Base-by-base conservation (phyloP, 1,139 yeast genomes). In the Yamadazyma blattariae region DNA sequence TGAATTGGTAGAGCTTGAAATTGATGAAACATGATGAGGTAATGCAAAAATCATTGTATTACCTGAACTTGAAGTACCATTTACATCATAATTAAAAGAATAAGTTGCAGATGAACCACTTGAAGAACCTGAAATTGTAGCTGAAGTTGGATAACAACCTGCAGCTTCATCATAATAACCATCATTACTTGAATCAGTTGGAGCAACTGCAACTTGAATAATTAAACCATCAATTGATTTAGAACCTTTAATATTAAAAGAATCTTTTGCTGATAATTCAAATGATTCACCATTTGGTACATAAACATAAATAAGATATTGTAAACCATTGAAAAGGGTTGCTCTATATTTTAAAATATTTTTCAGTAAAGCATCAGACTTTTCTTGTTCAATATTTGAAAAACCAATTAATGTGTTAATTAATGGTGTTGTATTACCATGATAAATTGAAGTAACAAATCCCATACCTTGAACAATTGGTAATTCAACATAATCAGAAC, bases 401-500 rank as follows among this genome's bases (percentile, higher is more conserved):
- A 83, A 55, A 4, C 87, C 88, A 35, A 73, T 61, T 40, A 70
- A 70, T 1, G 85, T 67, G 46, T 67, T 70, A 37, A 85, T 54
- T 21, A 59, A 52, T 4, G 88, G 81, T 31, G 67, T 37, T 54
- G 82, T 61, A 34, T 66, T 59, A 33, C 80, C 82, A 44, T 75
- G 66, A 56, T 84, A 86, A 30, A 79, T 63, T 23, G 77, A 84
- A 27, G 88, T 76, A 10, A 77, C 75, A 45, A 82, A 73, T n/a
- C 95, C 95, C 86, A 82, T 82, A 42, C 95, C 95, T 54, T 80
- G 84, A 17, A 73, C 75, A 39, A 73, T 48, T 5, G 77, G 75
- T 32, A 67, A 48, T 38, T 63, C 62, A 41, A 71, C 50, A 35
- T 63, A 61, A 40, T 67, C 60, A 19, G 54, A 27, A 1, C 45